These are phyloP conservation scores for Glycine latifolia DNA, from an alignment of 306 rosid genomes.

Conservation along the genomic window DNA sequence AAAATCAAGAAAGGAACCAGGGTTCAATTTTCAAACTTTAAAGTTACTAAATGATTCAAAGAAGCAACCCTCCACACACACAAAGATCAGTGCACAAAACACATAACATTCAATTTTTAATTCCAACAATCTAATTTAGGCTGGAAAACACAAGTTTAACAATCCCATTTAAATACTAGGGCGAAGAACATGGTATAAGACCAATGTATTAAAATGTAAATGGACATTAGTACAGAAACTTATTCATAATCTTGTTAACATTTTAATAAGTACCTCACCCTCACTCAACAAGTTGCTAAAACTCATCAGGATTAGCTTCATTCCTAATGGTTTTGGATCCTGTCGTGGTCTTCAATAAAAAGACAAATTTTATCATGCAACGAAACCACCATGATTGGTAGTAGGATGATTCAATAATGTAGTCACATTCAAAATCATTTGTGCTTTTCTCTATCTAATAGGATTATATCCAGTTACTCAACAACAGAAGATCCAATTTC, in stretches of 20 bases:
- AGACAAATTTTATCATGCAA: background rate
- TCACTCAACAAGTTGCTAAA: slow-evolving; percentile 16
- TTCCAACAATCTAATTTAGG: background rate
- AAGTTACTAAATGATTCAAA: background rate
- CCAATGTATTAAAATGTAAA: slow-evolving; percentile 2
- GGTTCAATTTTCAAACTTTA: slow-evolving; percentile 1
- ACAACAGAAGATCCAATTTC: background rate
- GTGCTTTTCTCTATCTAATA: background rate
- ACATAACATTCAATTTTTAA: background rate
- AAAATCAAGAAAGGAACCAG: slow-evolving; percentile 17
- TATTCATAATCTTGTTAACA: background rate
- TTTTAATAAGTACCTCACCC: background rate
- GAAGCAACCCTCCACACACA: background rate
- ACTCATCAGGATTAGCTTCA: slow-evolving; percentile 25
- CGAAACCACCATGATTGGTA: background rate
- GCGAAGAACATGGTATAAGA: background rate
- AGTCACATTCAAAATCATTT: background rate
- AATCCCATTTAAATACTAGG: slow-evolving; percentile 24
- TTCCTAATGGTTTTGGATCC: background rate
- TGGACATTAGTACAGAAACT: slow-evolving; percentile 15
- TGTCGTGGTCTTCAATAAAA: background rate
- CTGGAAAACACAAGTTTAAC: background rate
- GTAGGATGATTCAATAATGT: background rate
- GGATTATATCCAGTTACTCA: background rate
- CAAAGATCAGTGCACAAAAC: slow-evolving; percentile 6